Base-by-base conservation (phyloP, 2,329 filamentous ascomycete genomes). In the Aspergillus brasiliensis region DNA sequence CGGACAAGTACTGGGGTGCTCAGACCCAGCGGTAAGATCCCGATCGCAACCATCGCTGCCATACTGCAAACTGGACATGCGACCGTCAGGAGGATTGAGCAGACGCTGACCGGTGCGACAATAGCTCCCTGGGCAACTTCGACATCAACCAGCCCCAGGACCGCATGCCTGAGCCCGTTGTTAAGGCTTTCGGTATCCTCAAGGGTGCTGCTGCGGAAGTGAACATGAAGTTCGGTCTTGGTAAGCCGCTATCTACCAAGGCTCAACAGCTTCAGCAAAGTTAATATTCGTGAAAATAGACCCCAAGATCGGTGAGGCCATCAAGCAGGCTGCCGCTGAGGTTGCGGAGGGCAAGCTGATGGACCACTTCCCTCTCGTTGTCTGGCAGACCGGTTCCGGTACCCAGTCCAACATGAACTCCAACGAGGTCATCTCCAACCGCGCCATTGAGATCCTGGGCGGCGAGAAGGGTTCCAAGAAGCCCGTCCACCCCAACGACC, bases 381-480 rank as follows among this genome's bases (percentile, higher is more conserved):
- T 99, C 75, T 99, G 95, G 95, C 95, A 99, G 84, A 99, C 95
- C 57, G 95, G 95, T 65, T 98, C 95, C 53, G 95, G 95, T 75
- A 98, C 95, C 28, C 95, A 98, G 84, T 97, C 93, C 78, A 98
- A 97, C 87, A 98, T 98, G 95, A 99, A 99, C 83, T 93, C 94
- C 77, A 99, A 99, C 83, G 95, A 99, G 80, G 95, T 99, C 80
- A 98, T 99, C 80, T 97, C 94, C 67, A 99, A 98, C 86, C 91
- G 95, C 67, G 95, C 95, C 67, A 98, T 98, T 79, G 94, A 98
- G 84, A 96, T 98, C 65, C 86, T 98, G 56, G 95, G 95, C 70
- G 95, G 95, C 71, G 85, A 85, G 67, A 97, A 92, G 91, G 95
- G 95, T 70, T 89, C 84, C 86, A 98, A 98, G 89, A 97, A 96